Evolutionary conservation across 2,329 filamentous ascomycete species (phyloP).

Genomic region (Talaromyces sp.): DNA sequence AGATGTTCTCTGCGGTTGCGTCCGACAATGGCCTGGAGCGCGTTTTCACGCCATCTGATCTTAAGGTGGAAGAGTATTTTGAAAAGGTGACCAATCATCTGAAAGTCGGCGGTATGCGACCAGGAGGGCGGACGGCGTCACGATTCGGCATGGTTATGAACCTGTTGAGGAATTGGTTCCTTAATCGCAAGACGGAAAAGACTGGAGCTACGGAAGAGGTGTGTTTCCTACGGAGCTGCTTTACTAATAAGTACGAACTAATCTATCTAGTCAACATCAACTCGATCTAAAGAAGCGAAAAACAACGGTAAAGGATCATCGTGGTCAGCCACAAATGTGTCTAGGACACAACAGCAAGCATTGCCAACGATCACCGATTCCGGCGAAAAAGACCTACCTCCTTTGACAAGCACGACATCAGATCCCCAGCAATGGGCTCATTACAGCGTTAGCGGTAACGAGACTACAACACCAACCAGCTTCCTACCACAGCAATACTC

Average conservation of each 20-base stretch:
- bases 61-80: slow-evolving; percentile 64
- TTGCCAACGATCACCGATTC: background rate
- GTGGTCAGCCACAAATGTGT: background rate
- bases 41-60: slow-evolving; percentile 63
- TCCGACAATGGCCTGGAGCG: slow-evolving; percentile 63
- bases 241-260: background rate
- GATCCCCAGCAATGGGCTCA: slow-evolving; percentile 11
- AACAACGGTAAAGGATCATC: background rate
- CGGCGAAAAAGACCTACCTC: background rate
- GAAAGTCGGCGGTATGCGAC: slow-evolving; percentile 58
- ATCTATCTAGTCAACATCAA: background rate
- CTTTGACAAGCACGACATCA: background rate
- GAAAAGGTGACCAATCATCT: slow-evolving; percentile 68
- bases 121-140: slow-evolving; percentile 61
- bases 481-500: slow-evolving; percentile 15
- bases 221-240: background rate
- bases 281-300: background rate
- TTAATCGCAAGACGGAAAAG: slow-evolving; percentile 41
- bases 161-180: slow-evolving; percentile 68
- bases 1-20: slow-evolving; percentile 66
- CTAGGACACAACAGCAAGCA: background rate
- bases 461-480: slow-evolving; percentile 19
- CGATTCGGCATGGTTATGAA: slow-evolving; percentile 69
- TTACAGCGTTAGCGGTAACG: slow-evolving; percentile 2
- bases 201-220: slow-evolving; percentile 24